Evolutionary conservation across 2,329 filamentous ascomycete species (phyloP).

Genomic region (Pestalotiopsis sp.): DNA sequence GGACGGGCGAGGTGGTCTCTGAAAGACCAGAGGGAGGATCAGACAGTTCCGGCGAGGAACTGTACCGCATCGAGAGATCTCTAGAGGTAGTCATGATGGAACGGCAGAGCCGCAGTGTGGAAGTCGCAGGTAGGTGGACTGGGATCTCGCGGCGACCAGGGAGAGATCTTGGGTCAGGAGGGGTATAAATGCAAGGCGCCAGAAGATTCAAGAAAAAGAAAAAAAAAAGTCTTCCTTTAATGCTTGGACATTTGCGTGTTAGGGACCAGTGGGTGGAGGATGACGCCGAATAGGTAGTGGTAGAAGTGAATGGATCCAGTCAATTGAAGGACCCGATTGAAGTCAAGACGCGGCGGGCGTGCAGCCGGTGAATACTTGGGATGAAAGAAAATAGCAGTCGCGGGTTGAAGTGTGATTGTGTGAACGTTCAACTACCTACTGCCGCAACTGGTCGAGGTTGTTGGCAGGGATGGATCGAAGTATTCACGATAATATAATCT

Average conservation of each 20-base stretch:
- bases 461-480: neutral
- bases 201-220: neutral
- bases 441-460: neutral
- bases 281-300: neutral
- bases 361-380: neutral
- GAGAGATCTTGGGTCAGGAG: neutral
- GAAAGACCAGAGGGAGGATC: slow-evolving; percentile 36
- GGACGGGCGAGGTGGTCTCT: slow-evolving; percentile 30
- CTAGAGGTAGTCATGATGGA: slow-evolving; percentile 22
- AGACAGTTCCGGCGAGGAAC: slow-evolving; percentile 36
- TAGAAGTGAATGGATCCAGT: neutral
- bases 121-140: neutral
- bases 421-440: neutral
- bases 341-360: neutral
- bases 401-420: neutral
- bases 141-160: neutral
- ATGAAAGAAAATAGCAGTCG: neutral
- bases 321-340: neutral
- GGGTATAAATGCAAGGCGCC: neutral
- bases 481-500: neutral
- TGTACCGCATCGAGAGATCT: slow-evolving; percentile 28
- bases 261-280: neutral
- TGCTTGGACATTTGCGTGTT: neutral
- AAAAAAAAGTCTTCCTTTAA: neutral
- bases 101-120: slow-evolving; percentile 22